Conservation (phyloP, 306 rosid genomes). For the Dalbergia cultrata region DNA sequence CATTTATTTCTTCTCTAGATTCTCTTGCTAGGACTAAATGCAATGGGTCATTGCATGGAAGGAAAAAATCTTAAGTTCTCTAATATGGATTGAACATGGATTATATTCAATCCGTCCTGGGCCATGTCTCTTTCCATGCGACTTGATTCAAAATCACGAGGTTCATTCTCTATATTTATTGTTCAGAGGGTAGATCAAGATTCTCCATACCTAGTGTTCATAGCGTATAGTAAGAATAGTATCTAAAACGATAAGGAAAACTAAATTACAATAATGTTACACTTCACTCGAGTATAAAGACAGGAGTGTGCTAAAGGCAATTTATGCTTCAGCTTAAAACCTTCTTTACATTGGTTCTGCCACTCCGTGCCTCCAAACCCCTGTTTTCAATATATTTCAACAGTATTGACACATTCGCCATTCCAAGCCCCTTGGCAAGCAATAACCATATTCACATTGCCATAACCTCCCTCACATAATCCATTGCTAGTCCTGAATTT, state of each 20-base stretch:
- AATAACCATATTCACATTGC: slow-evolving; percentile 16
- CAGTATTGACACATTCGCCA: slow-evolving; percentile 8
- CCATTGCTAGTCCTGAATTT: not conserved
- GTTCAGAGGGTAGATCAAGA: not conserved
- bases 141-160: not conserved
- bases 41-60: not conserved
- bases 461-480: slow-evolving; percentile 1
- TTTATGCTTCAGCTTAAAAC: not conserved
- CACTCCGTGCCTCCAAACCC: not conserved
- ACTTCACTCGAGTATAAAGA: not conserved
- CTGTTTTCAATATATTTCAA: slow-evolving; percentile 1
- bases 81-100: not conserved
- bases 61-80: not conserved
- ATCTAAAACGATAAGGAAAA: not conserved
- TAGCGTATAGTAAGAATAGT: too few species aligned
- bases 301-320: not conserved
- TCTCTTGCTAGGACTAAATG: not conserved
- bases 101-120: not conserved
- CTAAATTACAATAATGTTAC: not conserved
- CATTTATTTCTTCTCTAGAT: too few species aligned
- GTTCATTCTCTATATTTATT: not conserved
- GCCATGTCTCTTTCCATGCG: not conserved
- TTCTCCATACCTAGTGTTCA: too few species aligned
- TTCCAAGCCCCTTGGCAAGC: slow-evolving; percentile 6
- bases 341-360: not conserved